Conservation (phyloP, 2,329 filamentous ascomycete species). For the Tolypocladium paradoxum region DNA sequence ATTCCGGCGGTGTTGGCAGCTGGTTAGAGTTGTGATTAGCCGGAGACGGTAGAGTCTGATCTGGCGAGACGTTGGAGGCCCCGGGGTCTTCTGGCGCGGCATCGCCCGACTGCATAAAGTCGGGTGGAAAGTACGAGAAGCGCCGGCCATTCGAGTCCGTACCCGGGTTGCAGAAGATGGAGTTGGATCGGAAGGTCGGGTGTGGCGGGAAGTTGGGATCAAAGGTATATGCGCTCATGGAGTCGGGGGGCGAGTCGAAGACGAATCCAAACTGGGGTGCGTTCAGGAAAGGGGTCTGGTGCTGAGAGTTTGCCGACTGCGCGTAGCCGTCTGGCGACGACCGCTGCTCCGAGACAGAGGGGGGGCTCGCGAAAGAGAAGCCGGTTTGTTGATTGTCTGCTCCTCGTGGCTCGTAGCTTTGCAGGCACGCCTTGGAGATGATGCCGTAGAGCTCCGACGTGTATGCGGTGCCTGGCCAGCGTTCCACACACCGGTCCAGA, state of each 20-base stretch:
- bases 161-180: slow-evolving; percentile 52
- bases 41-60: slow-evolving; percentile 16
- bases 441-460: slow-evolving; percentile 81
- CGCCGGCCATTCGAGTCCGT: slow-evolving; percentile 43
- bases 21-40: slow-evolving; percentile 21
- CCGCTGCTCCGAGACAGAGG: slow-evolving; percentile 18
- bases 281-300: slow-evolving; percentile 29
- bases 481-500: slow-evolving; percentile 67
- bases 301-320: slow-evolving; percentile 13
- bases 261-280: slow-evolving; percentile 48
- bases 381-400: slow-evolving; percentile 11
- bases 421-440: slow-evolving; percentile 74
- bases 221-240: slow-evolving; percentile 35
- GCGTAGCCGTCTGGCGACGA: slow-evolving; percentile 20
- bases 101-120: slow-evolving; percentile 27
- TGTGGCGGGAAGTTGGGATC: slow-evolving; percentile 33
- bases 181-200: slow-evolving; percentile 53
- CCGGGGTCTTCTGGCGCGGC: slow-evolving; percentile 22
- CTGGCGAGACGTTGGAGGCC: slow-evolving; percentile 18
- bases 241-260: slow-evolving; percentile 44
- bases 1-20: slow-evolving; percentile 34
- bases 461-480: slow-evolving; percentile 84
- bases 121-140: slow-evolving; percentile 55
- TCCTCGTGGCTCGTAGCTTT: slow-evolving; percentile 61
- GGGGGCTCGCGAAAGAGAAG: slow-evolving; percentile 24